These are phyloP conservation scores for Pseudognaphalium luteoalbum DNA, from an alignment of 129 eudicot genomes.

Conservation along the genomic window DNA sequence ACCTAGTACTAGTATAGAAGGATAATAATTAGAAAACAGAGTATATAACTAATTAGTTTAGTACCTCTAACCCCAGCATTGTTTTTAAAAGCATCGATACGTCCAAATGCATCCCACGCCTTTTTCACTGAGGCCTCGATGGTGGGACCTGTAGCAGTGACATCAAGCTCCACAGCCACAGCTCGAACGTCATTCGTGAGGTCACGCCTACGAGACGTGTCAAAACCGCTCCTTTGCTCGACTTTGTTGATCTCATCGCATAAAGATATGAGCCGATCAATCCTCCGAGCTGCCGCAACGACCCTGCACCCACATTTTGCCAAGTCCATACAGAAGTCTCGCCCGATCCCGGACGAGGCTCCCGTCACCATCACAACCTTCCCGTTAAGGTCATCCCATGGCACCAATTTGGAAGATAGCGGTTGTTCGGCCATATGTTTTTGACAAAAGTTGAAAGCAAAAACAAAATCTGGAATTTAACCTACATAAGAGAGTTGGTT, in stretches of 20 bases:
- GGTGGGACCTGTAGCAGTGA: constrained; percentile 20
- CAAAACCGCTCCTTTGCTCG: too few relatives aligned
- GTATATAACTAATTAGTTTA: too few relatives aligned
- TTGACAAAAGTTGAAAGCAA: too few relatives aligned
- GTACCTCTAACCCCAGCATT: constrained; percentile 52
- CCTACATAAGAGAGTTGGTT: too few relatives aligned
- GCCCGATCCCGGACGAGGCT: constrained; percentile 43
- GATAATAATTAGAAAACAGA: too few relatives aligned
- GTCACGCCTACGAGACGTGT: too few relatives aligned
- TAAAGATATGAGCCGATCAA: constrained; percentile 48
- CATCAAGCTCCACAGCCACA: constrained; percentile 46
- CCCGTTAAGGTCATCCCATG: constrained; percentile 45
- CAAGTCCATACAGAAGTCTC: constrained; percentile 50
- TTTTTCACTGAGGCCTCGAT: constrained; percentile 33
- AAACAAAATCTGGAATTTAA: too few relatives aligned
- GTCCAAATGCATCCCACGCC: constrained; percentile 37
- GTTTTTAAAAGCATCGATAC: constrained; percentile 46
- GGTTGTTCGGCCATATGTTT: neutral
- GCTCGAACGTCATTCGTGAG: constrained; percentile 7
- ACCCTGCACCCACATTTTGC: constrained; percentile 65
- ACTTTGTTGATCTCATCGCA: constrained; percentile 54
- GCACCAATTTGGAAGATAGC: constrained; percentile 34
- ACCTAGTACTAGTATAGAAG: too few relatives aligned
- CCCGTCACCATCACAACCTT: constrained; percentile 82
- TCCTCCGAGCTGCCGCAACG: constrained; percentile 68